These are phyloP conservation scores for Macrophomina pseudophaseolina DNA, from an alignment of 2,329 filamentous ascomycete genomes.

Conservation along the genomic window DNA sequence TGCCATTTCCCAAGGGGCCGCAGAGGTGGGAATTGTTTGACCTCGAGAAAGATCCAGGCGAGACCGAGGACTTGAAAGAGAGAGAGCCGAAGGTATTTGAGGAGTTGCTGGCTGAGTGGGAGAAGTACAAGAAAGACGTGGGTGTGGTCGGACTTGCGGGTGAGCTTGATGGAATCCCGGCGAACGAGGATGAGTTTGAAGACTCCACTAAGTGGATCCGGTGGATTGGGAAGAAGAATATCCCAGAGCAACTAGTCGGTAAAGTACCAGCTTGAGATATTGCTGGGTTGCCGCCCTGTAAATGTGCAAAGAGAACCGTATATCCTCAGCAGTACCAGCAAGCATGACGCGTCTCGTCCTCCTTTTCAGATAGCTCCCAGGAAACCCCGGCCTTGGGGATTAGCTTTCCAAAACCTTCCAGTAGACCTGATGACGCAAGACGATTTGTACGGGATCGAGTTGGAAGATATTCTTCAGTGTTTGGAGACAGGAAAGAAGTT, in stretches of 20 bases:
- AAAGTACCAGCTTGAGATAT: neutral
- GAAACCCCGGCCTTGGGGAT: too few relatives aligned
- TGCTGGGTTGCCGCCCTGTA: too few relatives aligned
- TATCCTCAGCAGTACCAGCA: too few relatives aligned
- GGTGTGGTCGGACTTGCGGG: constrained; percentile 21
- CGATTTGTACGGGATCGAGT: too few relatives aligned
- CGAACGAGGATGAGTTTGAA: constrained; percentile 19
- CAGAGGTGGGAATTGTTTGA: constrained; percentile 26
- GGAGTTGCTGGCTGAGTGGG: constrained; percentile 18
- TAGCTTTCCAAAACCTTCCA: too few relatives aligned
- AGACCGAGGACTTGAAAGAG: constrained; percentile 19
- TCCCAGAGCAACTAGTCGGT: constrained; percentile 5
- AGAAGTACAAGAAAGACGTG: constrained; percentile 28
- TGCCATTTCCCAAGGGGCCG: constrained; percentile 20
- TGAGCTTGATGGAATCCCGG: constrained; percentile 1
- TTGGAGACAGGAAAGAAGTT: too few relatives aligned
- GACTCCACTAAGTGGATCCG: constrained; percentile 20
- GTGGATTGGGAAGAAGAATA: constrained; percentile 23
- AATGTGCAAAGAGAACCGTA: too few relatives aligned
- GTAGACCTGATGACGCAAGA: too few relatives aligned
- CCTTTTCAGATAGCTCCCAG: too few relatives aligned
- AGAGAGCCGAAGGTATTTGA: neutral
- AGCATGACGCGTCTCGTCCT: too few relatives aligned
- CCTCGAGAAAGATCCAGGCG: constrained; percentile 18
- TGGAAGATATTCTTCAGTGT: too few relatives aligned